These are phyloP conservation scores for Backusella luteola DNA, from an alignment of 192 early-diverging fungal genomes.

Conservation along the genomic window DNA sequence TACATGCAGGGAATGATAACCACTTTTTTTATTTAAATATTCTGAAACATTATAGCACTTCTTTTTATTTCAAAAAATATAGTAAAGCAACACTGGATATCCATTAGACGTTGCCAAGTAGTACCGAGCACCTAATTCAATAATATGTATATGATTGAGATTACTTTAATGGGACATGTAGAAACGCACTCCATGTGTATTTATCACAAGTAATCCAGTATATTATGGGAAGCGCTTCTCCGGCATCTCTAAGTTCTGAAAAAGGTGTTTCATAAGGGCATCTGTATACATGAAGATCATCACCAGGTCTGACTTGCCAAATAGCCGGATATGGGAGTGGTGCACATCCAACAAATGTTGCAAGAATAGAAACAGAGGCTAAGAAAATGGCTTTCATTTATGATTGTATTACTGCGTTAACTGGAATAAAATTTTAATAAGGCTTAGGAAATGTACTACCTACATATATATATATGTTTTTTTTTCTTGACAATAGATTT, in stretches of 20 bases:
- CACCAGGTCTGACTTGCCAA: neutral
- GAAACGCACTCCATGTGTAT: neutral
- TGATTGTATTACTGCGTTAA: neutral
- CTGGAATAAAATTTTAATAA: neutral
- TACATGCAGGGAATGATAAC: neutral
- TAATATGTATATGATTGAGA: neutral
- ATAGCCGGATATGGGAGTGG: neutral
- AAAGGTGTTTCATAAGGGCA: neutral
- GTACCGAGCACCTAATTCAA: neutral
- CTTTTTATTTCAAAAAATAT: neutral
- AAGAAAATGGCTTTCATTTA: neutral
- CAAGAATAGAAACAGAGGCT: neutral
- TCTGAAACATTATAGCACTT: neutral
- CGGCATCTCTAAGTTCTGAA: neutral
- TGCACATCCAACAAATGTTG: neutral
- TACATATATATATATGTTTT: neutral
- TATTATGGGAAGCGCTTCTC: neutral
- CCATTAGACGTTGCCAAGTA: neutral
- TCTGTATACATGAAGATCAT: neutral
- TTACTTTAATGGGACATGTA: neutral
- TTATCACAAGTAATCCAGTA: neutral
- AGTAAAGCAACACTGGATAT: neutral
- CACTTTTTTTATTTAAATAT: neutral
- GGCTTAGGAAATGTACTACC: neutral
- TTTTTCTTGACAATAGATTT: neutral